Base-by-base conservation (phyloP, 164 flowering plant genomes). In the Annona squamosa region DNA sequence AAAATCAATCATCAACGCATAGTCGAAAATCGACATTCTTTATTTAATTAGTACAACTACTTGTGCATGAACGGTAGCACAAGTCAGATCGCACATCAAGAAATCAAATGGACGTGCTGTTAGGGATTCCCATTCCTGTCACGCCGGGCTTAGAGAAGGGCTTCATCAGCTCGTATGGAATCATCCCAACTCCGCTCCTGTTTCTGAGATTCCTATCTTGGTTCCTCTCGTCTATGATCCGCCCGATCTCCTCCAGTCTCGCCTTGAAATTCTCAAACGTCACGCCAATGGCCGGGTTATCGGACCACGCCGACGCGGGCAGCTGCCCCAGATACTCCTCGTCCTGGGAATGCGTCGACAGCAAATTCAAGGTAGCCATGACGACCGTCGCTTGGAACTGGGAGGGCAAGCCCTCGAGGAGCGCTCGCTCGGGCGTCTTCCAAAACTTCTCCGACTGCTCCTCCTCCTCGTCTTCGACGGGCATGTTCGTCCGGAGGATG, bases 311-410 rank as follows among this genome's bases (percentile, higher is more conserved):
- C 41, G 78, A 71, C 71, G 79, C 82, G 26, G 63, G n/a, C 12
- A 64, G 0, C 0, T 45, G 73, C 1, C 87, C 87, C 7, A 85
- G 5, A 57, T 85, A 85, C 77, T 85, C 84, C 67, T 82, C 87
- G 41, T 82, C 87, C 0, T 79, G 77, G 1, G 87, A 84, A 67
- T 84, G 87, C 6, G 59, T 72, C 13, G 87, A 85, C 44, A 85
- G 67, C 41, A 79, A 77, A 19, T 82, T 80, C 64, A 82, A 66
- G 3, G 83, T 63, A 1, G 83, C 76, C 85, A 85, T 85, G 42
- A 85, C 78, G 37, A n/a, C 69, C 3, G 84, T 75, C 0, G 86
- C 84, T 52, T 85, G 87, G 12, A 75, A 19, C 61, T 81, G 81
- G 3, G 83, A 77, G 10, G 87, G 83, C 61, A 81, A 75, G 19